Evolutionary conservation across 495 filamentous ascomycete species (phyloP), one percentile per base, ranked within the genome.

Genomic region (Physcia stellaris): DNA sequence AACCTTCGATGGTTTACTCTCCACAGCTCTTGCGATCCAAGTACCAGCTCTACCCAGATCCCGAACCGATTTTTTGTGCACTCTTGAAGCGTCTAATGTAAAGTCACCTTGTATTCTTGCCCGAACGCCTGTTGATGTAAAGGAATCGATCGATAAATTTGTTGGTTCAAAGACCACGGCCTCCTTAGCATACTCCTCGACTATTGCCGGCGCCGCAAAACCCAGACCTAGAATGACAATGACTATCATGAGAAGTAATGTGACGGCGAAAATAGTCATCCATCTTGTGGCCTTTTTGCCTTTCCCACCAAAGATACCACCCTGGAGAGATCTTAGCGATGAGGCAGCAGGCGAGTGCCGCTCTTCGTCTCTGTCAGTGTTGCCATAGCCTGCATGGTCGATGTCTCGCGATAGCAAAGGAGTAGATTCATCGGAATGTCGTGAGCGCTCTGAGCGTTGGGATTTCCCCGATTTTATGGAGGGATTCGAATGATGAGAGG

Each of bases 141-240:
- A 79, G 5, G 76, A 83, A 32, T 87, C 79, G 37, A 98, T 73
- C 1, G 85, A 84, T 4, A 98, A 60, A 50, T 75, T 75, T 2
- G 76, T 83, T 0, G 90, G 79, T 45, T 86, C 72, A 46, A 96
- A 72, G 4, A 86, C 72, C 16, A 77, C 64, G 4, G 90, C 86
- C 54, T 90, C 66, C 52, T 83, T 75, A 5, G 78, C 83, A 57
- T 98, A 98, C 52, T 81, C 71, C 54, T 92, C 77, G 15, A 88
- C 72, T 4, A 78, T 70, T 19, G 75, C 75, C 2, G 90, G 88
- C 2, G 79, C 75, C 35, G 90, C 69, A 62, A 95, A 92, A 1
- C 75, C 86, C 52, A 69, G 71, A 19, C 68, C 59, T 26, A 80
- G 46, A 32, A 74, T 67, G 0, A 46, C 43, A 26, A 78, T 40